phyloP scores from a whole-genome alignment of 768 basidiomycete species.

The Leccinum arenicola region DNA sequence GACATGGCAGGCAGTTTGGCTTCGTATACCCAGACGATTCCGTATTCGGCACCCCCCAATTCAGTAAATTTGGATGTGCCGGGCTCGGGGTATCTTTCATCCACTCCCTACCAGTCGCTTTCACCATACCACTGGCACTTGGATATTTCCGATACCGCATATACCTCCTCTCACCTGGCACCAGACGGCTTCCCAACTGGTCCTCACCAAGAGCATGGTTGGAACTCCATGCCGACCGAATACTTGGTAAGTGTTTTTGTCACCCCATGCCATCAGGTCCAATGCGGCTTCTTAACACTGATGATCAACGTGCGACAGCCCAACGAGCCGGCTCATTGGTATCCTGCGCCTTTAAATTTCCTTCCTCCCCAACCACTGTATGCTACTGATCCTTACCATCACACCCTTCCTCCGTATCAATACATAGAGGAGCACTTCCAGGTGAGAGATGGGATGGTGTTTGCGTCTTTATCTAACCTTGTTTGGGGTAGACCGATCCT shows the following conservation, averaged over 20 bases:
- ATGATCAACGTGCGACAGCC: neutral
- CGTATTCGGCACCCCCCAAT: neutral
- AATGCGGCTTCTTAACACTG: no score
- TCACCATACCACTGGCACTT: neutral
- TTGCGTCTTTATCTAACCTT: neutral
- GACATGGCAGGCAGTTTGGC: neutral
- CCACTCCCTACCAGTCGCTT: neutral
- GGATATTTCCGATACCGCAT: no score
- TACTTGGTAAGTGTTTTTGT: constrained; percentile 1
- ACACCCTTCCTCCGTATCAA: neutral
- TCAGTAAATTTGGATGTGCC: neutral
- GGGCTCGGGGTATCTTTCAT: neutral
- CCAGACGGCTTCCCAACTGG: no score
- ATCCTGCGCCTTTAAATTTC: no score
- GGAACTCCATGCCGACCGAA: neutral
- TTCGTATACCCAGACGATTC: neutral
- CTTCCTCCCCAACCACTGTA: no score
- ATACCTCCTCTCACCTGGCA: neutral
- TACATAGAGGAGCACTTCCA: neutral
- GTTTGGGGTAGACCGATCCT: neutral
- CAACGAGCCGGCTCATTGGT: neutral
- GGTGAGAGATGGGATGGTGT: neutral
- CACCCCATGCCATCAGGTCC: neutral
- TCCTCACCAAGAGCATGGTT: neutral
- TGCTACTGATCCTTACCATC: no score